phyloP scores from a whole-genome alignment of 805 yeast genomes.

The Wickerhamomyces subpelliculosus region DNA sequence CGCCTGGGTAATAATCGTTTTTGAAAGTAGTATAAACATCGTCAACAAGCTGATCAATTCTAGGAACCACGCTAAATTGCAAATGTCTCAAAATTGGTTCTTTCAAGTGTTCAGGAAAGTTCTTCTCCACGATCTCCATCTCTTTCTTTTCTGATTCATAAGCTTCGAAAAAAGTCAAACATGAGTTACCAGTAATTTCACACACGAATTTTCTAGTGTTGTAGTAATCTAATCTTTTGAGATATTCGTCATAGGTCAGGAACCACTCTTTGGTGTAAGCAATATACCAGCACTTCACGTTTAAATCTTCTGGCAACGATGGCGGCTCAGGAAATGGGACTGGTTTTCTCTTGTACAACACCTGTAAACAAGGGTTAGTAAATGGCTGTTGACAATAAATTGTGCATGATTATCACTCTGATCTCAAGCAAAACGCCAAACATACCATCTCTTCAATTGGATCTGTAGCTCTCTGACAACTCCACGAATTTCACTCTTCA shows the following conservation, averaged over 20 bases:
- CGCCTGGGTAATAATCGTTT: constrained; percentile 88
- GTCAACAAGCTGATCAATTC: constrained; percentile 85
- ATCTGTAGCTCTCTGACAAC: too few species aligned
- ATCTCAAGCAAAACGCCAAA: too few species aligned
- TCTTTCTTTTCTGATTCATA: constrained; percentile 63
- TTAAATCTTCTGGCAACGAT: constrained; percentile 45
- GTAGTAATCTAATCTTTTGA: constrained; percentile 67
- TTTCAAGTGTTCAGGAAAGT: constrained; percentile 85
- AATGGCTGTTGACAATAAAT: too few species aligned
- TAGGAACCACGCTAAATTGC: constrained; percentile 73
- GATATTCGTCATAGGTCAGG: constrained; percentile 63
- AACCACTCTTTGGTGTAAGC: constrained; percentile 90
- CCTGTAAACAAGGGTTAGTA: constrained; percentile 38
- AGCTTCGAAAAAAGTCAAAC: constrained; percentile 88
- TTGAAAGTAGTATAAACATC: constrained; percentile 73
- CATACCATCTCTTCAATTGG: too few species aligned
- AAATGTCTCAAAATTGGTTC: constrained; percentile 86
- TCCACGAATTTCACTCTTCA: too few species aligned
- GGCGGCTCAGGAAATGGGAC: constrained; percentile 55
- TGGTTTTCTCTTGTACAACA: constrained; percentile 66
- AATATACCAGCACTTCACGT: constrained; percentile 71
- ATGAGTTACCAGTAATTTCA: constrained; percentile 91
- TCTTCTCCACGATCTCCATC: constrained; percentile 58
- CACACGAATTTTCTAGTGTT: constrained; percentile 78
- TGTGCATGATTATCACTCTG: too few species aligned